phyloP scores from a whole-genome alignment of 108 stramenopile species.

The Nitzschia sp. region DNA sequence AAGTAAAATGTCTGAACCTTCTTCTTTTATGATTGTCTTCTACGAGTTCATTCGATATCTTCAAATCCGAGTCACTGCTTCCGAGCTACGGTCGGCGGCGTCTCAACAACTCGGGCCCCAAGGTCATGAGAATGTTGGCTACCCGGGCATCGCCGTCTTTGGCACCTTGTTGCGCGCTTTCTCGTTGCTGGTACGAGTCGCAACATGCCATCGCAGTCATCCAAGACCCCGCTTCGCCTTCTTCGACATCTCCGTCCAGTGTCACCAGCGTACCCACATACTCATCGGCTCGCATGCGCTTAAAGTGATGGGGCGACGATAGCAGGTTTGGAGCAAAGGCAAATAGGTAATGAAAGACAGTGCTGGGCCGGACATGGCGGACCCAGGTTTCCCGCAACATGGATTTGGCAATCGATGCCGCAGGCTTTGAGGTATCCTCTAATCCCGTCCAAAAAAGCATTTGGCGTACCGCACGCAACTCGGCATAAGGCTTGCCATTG shows the following conservation, averaged over 20 bases:
- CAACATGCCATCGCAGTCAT: slow-evolving; percentile 86
- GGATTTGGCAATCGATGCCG: slow-evolving; percentile 63
- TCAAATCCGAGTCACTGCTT: no score
- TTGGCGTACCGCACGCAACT: slow-evolving; percentile 82
- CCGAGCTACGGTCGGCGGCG: slow-evolving; percentile 63
- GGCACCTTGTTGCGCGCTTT: slow-evolving; percentile 47
- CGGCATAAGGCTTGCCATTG: slow-evolving; percentile 80
- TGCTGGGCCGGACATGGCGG: slow-evolving; percentile 82
- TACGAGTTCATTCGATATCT: no score
- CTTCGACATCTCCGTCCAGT: slow-evolving; percentile 76
- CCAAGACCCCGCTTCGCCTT: slow-evolving; percentile 87
- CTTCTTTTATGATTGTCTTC: no score
- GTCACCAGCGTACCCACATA: slow-evolving; percentile 70
- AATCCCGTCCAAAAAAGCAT: slow-evolving; percentile 88
- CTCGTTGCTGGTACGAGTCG: slow-evolving; percentile 86
- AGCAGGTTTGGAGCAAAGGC: slow-evolving; percentile 75
- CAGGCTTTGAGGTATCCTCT: slow-evolving; percentile 59
- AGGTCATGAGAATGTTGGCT: slow-evolving; percentile 67
- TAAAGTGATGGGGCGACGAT: slow-evolving; percentile 85
- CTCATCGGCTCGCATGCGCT: slow-evolving; percentile 74
- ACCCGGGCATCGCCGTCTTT: slow-evolving; percentile 72
- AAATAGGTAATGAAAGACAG: slow-evolving; percentile 83
- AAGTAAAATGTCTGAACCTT: no score
- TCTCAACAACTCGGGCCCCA: slow-evolving; percentile 82
- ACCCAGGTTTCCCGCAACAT: slow-evolving; percentile 82